Conservation (phyloP, 768 basidiomycete species). For the Boletellus ananas region DNA sequence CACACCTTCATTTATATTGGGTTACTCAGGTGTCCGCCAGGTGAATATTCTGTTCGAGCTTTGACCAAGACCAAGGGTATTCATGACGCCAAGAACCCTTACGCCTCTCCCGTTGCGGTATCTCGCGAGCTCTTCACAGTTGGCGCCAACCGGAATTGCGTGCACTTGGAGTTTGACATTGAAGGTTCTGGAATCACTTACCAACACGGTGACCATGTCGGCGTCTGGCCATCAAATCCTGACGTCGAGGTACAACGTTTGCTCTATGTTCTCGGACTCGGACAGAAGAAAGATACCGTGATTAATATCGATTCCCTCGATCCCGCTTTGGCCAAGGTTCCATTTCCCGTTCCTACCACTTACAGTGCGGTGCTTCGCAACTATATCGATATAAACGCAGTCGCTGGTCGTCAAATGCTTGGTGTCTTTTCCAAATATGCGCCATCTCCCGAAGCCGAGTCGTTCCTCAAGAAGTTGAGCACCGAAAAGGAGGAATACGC, state of each 20-base stretch:
- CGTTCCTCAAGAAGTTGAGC: constrained; percentile 70
- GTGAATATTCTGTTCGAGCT: constrained; percentile 94
- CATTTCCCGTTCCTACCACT: constrained; percentile 96
- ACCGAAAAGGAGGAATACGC: constrained; percentile 87
- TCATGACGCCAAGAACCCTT: constrained; percentile 98
- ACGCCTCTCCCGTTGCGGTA: constrained; percentile 72
- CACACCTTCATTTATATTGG: neutral
- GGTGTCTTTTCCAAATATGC: constrained; percentile 85
- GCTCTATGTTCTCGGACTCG: constrained; percentile 79
- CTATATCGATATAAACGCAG: constrained; percentile 95
- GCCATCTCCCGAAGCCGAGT: constrained; percentile 73
- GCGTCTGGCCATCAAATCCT: constrained; percentile 95
- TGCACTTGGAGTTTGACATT: constrained; percentile 90
- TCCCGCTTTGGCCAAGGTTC: constrained; percentile 95
- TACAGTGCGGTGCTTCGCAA: constrained; percentile 91
- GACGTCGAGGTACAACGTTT: constrained; percentile 89
- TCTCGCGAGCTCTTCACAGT: constrained; percentile 81
- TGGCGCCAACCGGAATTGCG: constrained; percentile 80
- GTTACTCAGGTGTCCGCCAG: constrained; percentile 33
- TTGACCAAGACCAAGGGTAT: constrained; percentile 92
- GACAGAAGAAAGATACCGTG: constrained; percentile 73
- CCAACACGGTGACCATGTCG: constrained; percentile 97
- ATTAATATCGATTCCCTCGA: constrained; percentile 97
- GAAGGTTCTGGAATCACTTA: constrained; percentile 97
- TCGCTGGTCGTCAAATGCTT: constrained; percentile 91